Percentiles rank a stretch among this genome's conserved stretches.
Conservation (phyloP, 1,139 yeast species). For the Trichomonascaceae sp. region DNA sequence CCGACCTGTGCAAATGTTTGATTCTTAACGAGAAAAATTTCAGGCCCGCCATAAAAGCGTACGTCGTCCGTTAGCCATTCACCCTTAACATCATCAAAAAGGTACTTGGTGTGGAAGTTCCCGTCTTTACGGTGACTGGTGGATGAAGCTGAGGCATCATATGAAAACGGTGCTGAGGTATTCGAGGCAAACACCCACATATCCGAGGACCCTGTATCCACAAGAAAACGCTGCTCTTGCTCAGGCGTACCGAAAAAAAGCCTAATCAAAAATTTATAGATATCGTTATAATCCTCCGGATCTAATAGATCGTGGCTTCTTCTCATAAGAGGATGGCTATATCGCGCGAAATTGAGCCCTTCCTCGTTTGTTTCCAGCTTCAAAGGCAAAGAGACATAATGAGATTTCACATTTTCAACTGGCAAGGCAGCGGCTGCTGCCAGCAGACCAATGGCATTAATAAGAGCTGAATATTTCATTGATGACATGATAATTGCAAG, state of each 20-base stretch:
- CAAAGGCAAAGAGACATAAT: not conserved
- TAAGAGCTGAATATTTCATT: not conserved
- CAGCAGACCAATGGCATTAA: not conserved
- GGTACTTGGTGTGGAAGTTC: not conserved
- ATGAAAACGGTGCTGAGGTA: not conserved
- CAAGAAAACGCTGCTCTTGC: slow-evolving; percentile 17
- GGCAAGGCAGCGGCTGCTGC: not conserved
- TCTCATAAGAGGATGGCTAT: not conserved
- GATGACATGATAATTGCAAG: too few species aligned
- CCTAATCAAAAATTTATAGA: slow-evolving; percentile 30
- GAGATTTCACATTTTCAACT: not conserved
- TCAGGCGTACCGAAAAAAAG: slow-evolving; percentile 20
- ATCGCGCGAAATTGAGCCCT: not conserved
- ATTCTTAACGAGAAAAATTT: too few species aligned
- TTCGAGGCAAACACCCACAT: slow-evolving; percentile 44
- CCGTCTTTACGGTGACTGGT: not conserved
- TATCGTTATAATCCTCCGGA: too few species aligned
- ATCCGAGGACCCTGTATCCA: slow-evolving; percentile 68
- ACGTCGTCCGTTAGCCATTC: not conserved
- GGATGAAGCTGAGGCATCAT: not conserved
- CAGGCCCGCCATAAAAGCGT: not conserved
- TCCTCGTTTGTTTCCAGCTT: not conserved
- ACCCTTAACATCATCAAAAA: not conserved
- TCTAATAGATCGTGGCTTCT: slow-evolving; percentile 18
- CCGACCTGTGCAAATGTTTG: not conserved